Base-by-base conservation (phyloP, 768 basidiomycete genomes). In the Flagelloscypha sp. region DNA sequence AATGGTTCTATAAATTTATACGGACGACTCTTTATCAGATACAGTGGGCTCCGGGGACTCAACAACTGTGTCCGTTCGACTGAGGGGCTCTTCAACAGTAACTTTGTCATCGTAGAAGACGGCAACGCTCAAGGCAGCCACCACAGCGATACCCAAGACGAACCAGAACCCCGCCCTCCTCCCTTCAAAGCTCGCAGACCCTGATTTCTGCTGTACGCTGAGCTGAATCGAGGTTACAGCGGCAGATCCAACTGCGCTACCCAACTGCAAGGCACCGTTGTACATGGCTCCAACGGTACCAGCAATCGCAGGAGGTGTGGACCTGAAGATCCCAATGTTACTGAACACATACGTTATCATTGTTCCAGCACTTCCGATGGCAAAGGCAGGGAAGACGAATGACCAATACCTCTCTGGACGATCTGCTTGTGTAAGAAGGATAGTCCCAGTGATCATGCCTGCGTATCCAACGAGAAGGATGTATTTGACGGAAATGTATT, bases 281-380 rank as follows among this genome's bases (percentile, higher is more conserved):
- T 73, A 72, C 25, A 77, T 66, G 11, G 74, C 75, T 13, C 70
- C 70, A 11, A 74, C 62, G 4, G 66, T 69, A 25, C 75, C 74
- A 4, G 71, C 61, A 47, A 70, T 65, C n/a, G 58, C 56, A 6
- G 66, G 39, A 5, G 72, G 72, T 4, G 62, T 63, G 24, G 61
- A 61, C 39, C 58, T 62, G 52, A 76, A 65, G 25, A 75, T 60
- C 10, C 70, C 69, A 30, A 76, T 67, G 45, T 68, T 74, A 35
- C 2, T 6, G 28, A 37, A 33, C 4, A 25, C 63, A 41, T 60
- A 76, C 8, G 58, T 52, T 32, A 74, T 45, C 49, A 65, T 66
- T 3, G 56, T 50, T 6, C 74, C 74, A 8, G 59, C 54, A 9
- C 65, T 61, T 10, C 72, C 72, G 30, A 76, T 38, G 17, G 59